Base-by-base conservation (phyloP, 2,329 filamentous ascomycete genomes). In the Penicillium sp. region DNA sequence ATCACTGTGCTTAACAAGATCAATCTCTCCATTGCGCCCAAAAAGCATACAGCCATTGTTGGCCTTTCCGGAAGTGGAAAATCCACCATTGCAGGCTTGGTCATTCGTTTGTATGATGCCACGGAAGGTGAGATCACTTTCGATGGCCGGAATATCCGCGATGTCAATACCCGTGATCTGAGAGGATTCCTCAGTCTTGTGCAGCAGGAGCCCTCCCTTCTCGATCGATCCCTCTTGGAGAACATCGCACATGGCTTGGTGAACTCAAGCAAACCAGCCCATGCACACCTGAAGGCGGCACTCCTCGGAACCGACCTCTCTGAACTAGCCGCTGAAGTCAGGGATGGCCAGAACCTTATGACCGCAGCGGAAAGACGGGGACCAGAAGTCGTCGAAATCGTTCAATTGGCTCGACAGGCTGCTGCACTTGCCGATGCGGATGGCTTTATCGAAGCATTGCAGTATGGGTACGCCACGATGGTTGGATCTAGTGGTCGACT, bases 401-500 rank as follows among this genome's bases (percentile, higher is more conserved):
- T 85, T 31, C 82, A 58, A 11, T 47, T 66, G 35, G 62, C 62
- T 10, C 44, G 62, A 13, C 53, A 61, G 16, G 64, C 85, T 20
- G 80, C 84, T 2, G 74, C 71, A 13, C 75, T 86, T 29, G 85
- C 86, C 0, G 85, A 88, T 69, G 86, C 83, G 0, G 74, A 78
- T 49, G 66, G 55, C 13, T 66, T 66, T 44, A 66, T 66, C 14
- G 57, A 55, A 10, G 59, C 57, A 9, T 43, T 66, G 47, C 56
- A 64, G 18, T 50, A 62, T 37, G 86, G 88, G 1, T 92, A 91
- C 71, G 76, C 83, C 20, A 96, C 92, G 0, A 58, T 84, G 0
- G 80, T 95, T 1, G 91, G 91, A 1, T 89, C 91, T 26, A 89
- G 89, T 10, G 89, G 90, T 0, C 81, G 87, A 18, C 74, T 81